These are phyloP conservation scores for Cyclotella cryptica DNA, from an alignment of 108 stramenopile genomes.

Conservation along the genomic window DNA sequence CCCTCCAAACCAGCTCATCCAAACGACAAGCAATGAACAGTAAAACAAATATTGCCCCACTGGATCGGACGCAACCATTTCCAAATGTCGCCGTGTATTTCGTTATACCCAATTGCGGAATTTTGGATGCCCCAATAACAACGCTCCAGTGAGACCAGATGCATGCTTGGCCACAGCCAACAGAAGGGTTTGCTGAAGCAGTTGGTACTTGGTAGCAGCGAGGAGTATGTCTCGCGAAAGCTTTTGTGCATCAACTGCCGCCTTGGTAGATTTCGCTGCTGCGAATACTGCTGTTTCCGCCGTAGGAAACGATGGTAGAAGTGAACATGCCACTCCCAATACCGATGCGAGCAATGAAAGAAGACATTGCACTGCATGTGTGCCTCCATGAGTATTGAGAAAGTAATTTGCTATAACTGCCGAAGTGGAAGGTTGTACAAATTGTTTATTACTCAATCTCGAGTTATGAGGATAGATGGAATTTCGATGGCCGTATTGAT, in stretches of 20 bases:
- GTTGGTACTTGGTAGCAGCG: slow-evolving; percentile 34
- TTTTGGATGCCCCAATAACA: slow-evolving; percentile 65
- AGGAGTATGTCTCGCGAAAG: slow-evolving; percentile 61
- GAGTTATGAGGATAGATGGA: slow-evolving; percentile 6
- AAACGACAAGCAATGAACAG: slow-evolving; percentile 69
- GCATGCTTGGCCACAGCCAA: slow-evolving; percentile 82
- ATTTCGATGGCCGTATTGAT: slow-evolving; percentile 13
- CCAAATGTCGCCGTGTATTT: slow-evolving; percentile 66
- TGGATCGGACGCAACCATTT: slow-evolving; percentile 72
- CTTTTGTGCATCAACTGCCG: not conserved
- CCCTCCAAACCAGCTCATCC: slow-evolving; percentile 56
- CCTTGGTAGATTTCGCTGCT: slow-evolving; percentile 1
- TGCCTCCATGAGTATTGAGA: slow-evolving; percentile 81
- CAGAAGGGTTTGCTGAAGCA: slow-evolving; percentile 71
- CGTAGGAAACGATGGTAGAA: slow-evolving; percentile 34
- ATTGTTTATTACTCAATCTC: slow-evolving; percentile 36
- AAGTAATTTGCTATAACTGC: slow-evolving; percentile 84
- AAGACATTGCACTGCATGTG: slow-evolving; percentile 72
- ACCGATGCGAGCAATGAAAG: slow-evolving; percentile 64
- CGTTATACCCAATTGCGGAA: slow-evolving; percentile 68
- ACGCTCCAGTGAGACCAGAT: slow-evolving; percentile 67
- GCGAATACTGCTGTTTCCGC: not conserved
- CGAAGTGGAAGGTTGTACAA: slow-evolving; percentile 59
- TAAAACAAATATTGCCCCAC: slow-evolving; percentile 87
- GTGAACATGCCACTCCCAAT: slow-evolving; percentile 54